These are phyloP conservation scores for Coemansia sp. DNA, from an alignment of 192 early-diverging fungal genomes.

Conservation along the genomic window DNA sequence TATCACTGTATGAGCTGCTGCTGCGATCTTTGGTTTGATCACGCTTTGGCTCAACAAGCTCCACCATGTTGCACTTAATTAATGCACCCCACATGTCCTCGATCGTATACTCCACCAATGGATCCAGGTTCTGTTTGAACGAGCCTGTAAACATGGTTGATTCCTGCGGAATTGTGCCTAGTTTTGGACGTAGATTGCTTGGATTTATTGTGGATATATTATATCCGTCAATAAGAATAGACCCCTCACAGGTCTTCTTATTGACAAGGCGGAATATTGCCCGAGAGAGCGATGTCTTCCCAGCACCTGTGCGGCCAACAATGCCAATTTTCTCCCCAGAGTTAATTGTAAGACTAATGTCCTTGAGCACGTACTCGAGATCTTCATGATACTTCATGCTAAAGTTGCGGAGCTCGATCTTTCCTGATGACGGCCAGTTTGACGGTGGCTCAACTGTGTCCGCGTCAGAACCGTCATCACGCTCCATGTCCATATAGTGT, in stretches of 20 bases:
- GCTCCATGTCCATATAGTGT: conserved; percentile 2
- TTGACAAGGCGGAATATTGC: conserved; percentile 64
- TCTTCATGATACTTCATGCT: conserved; percentile 19
- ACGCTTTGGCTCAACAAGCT: conserved; percentile 7
- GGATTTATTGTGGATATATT: conserved; percentile 72
- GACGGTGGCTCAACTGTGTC: conserved; percentile 8
- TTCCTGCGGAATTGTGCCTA: conserved; percentile 21
- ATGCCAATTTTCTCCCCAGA: too few species aligned
- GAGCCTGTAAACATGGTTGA: conserved; percentile 59
- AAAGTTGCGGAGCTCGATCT: conserved; percentile 30
- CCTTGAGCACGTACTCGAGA: conserved; percentile 24
- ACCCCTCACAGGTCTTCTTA: conserved; percentile 47
- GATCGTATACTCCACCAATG: conserved; percentile 67
- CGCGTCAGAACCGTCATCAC: conserved; percentile 13
- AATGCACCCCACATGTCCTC: conserved; percentile 54
- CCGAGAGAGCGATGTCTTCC: conserved; percentile 61
- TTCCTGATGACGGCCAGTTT: conserved; percentile 22
- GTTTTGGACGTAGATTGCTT: conserved; percentile 57
- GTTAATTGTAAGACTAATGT: conserved; percentile 41
- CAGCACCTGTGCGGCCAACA: conserved; percentile 49
- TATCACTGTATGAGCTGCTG: conserved; percentile 22
- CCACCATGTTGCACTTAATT: conserved; percentile 49
- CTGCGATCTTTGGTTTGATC: not conserved
- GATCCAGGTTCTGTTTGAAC: conserved; percentile 78
- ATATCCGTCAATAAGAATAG: conserved; percentile 73